These are phyloP conservation scores for Linum usitatissimum DNA, from an alignment of 345 rosid species.

Conservation along the genomic window DNA sequence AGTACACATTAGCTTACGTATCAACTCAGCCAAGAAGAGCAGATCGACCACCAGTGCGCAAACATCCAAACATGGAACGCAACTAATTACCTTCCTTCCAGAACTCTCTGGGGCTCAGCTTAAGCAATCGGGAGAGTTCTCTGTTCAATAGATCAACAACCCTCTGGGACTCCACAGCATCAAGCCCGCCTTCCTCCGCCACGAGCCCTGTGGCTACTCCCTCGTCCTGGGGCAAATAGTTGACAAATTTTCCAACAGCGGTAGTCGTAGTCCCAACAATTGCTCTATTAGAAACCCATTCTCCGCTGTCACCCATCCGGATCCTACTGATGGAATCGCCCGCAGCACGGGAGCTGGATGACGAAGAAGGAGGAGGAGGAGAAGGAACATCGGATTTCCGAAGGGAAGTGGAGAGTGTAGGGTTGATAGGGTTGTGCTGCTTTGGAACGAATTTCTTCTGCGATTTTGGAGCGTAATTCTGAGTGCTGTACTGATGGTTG, in stretches of 20 bases:
- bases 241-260: slow-evolving; percentile 44
- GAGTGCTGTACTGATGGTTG: slow-evolving; percentile 6
- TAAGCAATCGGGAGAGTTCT: slow-evolving; percentile 73
- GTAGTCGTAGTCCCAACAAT: slow-evolving; percentile 16
- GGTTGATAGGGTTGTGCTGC: slow-evolving; percentile 20
- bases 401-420: slow-evolving; percentile 28
- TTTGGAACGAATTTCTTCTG: slow-evolving; percentile 46
- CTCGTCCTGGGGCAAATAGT: slow-evolving; percentile 92
- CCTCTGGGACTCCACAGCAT: slow-evolving; percentile 85
- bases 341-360: slow-evolving; percentile 10
- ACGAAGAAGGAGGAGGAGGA: slow-evolving; percentile 6
- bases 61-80: background rate
- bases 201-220: slow-evolving; percentile 78
- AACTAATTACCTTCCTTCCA: slow-evolving; percentile 65
- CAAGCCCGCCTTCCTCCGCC: slow-evolving; percentile 72
- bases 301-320: slow-evolving; percentile 37
- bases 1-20: background rate
- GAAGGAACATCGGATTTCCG: slow-evolving; percentile 28
- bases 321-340: slow-evolving; percentile 23
- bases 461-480: slow-evolving; percentile 26
- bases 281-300: slow-evolving; percentile 26
- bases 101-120: slow-evolving; percentile 63
- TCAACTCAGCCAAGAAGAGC: background rate
- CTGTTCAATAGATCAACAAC: slow-evolving; percentile 86
- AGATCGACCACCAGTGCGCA: background rate